Conservation (phyloP, 2,329 filamentous ascomycete genomes). For the Botrytis porri region DNA sequence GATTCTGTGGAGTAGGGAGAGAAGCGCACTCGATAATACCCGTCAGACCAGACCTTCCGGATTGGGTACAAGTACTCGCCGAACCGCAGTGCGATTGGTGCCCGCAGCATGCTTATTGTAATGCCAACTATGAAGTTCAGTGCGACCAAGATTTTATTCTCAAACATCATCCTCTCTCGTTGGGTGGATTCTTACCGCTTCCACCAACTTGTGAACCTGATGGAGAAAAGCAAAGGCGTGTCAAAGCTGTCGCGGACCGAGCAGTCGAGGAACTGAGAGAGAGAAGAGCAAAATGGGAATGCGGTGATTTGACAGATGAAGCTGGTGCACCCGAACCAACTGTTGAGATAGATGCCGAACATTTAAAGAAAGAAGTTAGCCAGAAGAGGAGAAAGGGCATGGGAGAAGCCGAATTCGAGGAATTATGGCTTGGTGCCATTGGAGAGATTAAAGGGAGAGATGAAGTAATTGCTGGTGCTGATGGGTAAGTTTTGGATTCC, state of each 20-base stretch:
- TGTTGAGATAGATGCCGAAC: constrained; percentile 62
- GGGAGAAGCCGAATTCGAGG: constrained; percentile 85
- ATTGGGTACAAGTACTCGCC: constrained; percentile 66
- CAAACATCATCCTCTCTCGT: constrained; percentile 76
- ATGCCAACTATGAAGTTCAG: constrained; percentile 67
- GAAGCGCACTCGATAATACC: constrained; percentile 47
- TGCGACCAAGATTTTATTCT: constrained; percentile 89
- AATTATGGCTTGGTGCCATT: constrained; percentile 74
- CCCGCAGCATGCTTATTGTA: constrained; percentile 87
- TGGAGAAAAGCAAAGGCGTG: constrained; percentile 82
- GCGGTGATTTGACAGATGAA: constrained; percentile 66
- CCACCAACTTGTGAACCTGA: constrained; percentile 93
- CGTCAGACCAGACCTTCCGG: constrained; percentile 61
- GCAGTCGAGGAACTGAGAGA: constrained; percentile 84
- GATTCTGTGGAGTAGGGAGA: constrained; percentile 85
- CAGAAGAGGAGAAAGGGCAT: constrained; percentile 78
- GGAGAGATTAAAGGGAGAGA: constrained; percentile 65
- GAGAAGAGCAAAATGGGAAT: constrained; percentile 85
- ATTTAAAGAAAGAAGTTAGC: constrained; percentile 73
- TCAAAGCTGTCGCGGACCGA: constrained; percentile 83
- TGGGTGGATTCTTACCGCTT: constrained; percentile 78
- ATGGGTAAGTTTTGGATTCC: constrained; percentile 49
- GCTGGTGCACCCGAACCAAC: constrained; percentile 57
- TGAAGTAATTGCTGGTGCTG: constrained; percentile 52
- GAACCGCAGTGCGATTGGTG: constrained; percentile 86